Evolutionary conservation across 495 filamentous ascomycete species (phyloP), one percentile per base, ranked within the genome.

Genomic region (Penicillium antarcticum): DNA sequence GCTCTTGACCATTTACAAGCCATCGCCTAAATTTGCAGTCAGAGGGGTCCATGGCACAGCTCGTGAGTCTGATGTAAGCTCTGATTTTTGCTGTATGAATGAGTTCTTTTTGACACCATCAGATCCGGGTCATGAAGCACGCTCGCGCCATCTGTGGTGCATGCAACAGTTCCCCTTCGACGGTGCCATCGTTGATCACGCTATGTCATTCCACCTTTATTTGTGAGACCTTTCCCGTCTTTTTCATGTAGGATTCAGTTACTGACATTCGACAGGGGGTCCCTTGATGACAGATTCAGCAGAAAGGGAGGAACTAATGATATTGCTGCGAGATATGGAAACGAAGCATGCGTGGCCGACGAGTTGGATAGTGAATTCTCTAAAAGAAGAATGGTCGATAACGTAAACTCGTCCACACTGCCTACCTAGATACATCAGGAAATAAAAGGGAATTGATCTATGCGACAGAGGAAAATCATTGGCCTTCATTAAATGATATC

Each of bases 401-500:
- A 16, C 40, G 33, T 51, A n/a, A 51, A 42, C 19, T 19, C 19
- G 31, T 26, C 16, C 35, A 41, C 23, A 18, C 16, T 9, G 3
- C 8, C 12, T 9, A 18, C 2, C 10, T 14, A 16, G 3, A 2
- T 8, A 34, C 21, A 33, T 13, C 18, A 41, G n/a, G n/a, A 49
- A 32, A 18, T 41, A 32, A 49, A 38, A n/a, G n/a, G 37, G 23
- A 31, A 34, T 40, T 42, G 14, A 33, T 50, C 12, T 19, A 31
- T 24, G 12, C 21, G 35, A 48, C 35, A 18, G 21, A 62, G 19
- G 48, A 43, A 35, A 51, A 70, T 43, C 43, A 57, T 57, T 82
- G 80, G 4, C 82, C 83, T 58, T 85, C 79, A 57, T 66, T 91
- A 57, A 92, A 91, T 18, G 87, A 88, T 16, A 89, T 81, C 24